These are phyloP conservation scores for Leccinum subtestaceum DNA, from an alignment of 768 basidiomycete genomes.

Conservation along the genomic window DNA sequence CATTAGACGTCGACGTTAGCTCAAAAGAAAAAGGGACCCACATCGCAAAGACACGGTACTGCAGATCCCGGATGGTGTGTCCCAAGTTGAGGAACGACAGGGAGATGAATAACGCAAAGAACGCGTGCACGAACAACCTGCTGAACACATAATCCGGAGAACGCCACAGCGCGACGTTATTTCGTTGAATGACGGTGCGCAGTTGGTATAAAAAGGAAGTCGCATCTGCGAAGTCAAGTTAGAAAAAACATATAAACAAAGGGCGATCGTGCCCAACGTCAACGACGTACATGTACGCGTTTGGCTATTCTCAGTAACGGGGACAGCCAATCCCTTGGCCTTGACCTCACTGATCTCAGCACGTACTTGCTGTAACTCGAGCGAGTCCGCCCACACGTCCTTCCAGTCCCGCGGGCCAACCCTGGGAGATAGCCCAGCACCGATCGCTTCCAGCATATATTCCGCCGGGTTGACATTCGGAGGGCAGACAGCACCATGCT, in stretches of 20 bases:
- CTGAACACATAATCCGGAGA: conserved; percentile 85
- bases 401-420: conserved; percentile 84
- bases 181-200: conserved; percentile 59
- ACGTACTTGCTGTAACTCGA: conserved; percentile 46
- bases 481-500: conserved; percentile 69
- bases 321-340: conserved; percentile 42
- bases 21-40: conserved; percentile 31
- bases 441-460: conserved; percentile 84
- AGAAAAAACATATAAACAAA: not conserved
- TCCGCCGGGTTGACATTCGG: conserved; percentile 75
- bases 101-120: conserved; percentile 69
- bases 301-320: conserved; percentile 38
- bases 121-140: conserved; percentile 71
- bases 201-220: conserved; percentile 77
- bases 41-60: conserved; percentile 82
- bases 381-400: conserved; percentile 76
- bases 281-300: conserved; percentile 46
- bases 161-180: conserved; percentile 73
- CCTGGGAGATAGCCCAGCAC: conserved; percentile 71
- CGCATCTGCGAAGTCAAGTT: conserved; percentile 48
- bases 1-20: not conserved
- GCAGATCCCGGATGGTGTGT: conserved; percentile 58
- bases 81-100: conserved; percentile 79
- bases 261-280: not conserved
- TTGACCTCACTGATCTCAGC: conserved; percentile 49